Conservation (phyloP, 2,329 filamentous ascomycete genomes). For the Rosellinia necatrix region DNA sequence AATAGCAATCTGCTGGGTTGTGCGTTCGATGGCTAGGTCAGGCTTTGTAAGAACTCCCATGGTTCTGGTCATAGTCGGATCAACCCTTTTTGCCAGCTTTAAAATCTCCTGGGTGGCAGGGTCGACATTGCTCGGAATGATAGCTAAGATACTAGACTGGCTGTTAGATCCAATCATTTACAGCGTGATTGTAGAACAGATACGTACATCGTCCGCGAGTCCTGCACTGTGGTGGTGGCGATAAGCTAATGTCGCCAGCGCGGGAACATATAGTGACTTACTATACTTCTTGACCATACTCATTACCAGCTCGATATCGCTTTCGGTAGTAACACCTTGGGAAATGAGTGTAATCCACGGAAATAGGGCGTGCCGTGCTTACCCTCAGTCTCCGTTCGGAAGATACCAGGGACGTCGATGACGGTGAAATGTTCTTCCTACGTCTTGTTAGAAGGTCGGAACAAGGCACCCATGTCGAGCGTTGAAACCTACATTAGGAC, state of each 20-base stretch:
- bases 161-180: not conserved
- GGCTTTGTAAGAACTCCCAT: slow-evolving; percentile 52
- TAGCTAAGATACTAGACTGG: slow-evolving; percentile 36
- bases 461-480: not conserved
- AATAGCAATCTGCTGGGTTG: slow-evolving; percentile 45
- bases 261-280: slow-evolving; percentile 20
- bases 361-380: too few species aligned
- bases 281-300: slow-evolving; percentile 54
- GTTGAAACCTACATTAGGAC: slow-evolving; percentile 44
- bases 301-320: slow-evolving; percentile 51
- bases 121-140: slow-evolving; percentile 46
- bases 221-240: not conserved
- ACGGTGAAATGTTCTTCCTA: slow-evolving; percentile 54
- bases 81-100: slow-evolving; percentile 43
- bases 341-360: too few species aligned
- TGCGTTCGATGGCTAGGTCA: slow-evolving; percentile 54
- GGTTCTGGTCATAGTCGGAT: slow-evolving; percentile 38
- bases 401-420: slow-evolving; percentile 61
- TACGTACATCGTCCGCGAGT: slow-evolving; percentile 50
- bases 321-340: slow-evolving; percentile 48
- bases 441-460: not conserved
- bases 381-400: slow-evolving; percentile 46
- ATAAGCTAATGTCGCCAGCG: not conserved
- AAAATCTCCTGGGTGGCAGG: slow-evolving; percentile 47
- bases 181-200: too few species aligned